Conservation (phyloP, 495 filamentous ascomycete genomes). For the Rhypophila decipiens region DNA sequence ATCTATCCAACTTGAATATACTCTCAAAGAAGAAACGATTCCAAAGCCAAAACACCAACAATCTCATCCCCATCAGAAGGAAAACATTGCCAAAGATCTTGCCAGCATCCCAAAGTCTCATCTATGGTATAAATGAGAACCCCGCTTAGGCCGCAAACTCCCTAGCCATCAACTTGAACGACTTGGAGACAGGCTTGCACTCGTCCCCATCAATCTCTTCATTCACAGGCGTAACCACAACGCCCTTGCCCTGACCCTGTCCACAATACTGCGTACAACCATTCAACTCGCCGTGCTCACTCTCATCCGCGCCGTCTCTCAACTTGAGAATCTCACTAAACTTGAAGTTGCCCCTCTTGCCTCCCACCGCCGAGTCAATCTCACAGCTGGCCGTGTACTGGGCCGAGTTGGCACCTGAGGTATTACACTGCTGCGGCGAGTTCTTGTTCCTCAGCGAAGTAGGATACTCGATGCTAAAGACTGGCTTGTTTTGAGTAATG, state of each 20-base stretch:
- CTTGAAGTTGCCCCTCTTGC: not conserved
- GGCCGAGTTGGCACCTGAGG: not conserved
- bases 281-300: not conserved
- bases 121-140: too few relatives aligned
- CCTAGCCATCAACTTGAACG: too few relatives aligned
- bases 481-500: not conserved
- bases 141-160: too few relatives aligned
- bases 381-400: not conserved
- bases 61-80: too few relatives aligned
- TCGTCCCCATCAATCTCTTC: not conserved
- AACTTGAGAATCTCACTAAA: constrained; percentile 3
- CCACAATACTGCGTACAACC: constrained; percentile 7
- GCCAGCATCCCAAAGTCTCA: too few relatives aligned
- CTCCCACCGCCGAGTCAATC: not conserved
- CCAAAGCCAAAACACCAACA: too few relatives aligned
- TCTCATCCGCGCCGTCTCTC: not conserved
- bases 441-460: not conserved
- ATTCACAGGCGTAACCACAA: constrained; percentile 1
- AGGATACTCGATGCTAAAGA: constrained; percentile 1
- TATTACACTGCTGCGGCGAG: not conserved
- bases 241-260: not conserved
- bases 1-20: too few relatives aligned
- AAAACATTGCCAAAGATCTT: too few relatives aligned
- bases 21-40: too few relatives aligned
- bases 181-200: not conserved